Percentiles rank a stretch among this genome's conserved stretches.
phyloP scores from a whole-genome alignment of 75 land plant species.

The Gnetum montanum region DNA sequence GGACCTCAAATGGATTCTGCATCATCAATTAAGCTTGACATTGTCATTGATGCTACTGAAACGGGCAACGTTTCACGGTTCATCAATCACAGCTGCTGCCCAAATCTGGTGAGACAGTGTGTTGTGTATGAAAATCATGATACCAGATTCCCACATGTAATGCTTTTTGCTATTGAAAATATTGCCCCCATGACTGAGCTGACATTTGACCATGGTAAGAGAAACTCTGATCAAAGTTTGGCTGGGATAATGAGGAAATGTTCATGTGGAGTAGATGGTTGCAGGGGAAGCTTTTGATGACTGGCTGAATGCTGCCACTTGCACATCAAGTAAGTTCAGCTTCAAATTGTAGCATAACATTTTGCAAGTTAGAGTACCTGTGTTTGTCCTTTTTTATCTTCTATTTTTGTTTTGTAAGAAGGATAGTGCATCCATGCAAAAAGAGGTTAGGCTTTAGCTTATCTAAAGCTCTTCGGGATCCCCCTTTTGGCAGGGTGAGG shows the following conservation, averaged over 20 bases:
- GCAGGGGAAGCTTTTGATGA: slow-evolving; percentile 44
- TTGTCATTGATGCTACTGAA: slow-evolving; percentile 40
- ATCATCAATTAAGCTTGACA: too few species aligned
- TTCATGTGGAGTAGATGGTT: slow-evolving; percentile 51
- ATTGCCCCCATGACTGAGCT: slow-evolving; percentile 77
- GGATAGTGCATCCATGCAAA: too few species aligned
- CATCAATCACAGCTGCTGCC: slow-evolving; percentile 82
- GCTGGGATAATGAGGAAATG: slow-evolving; percentile 21
- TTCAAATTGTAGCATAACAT: too few species aligned
- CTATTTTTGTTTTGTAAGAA: too few species aligned
- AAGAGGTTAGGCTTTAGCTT: too few species aligned
- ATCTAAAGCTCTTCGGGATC: too few species aligned
- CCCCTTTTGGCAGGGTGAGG: too few species aligned
- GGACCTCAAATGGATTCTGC: not conserved
- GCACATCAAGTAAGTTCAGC: too few species aligned
- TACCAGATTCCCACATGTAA: slow-evolving; percentile 43
- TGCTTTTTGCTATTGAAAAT: slow-evolving; percentile 52
- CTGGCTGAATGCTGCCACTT: too few species aligned
- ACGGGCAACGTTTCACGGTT: slow-evolving; percentile 69
- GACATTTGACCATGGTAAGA: slow-evolving; percentile 34
- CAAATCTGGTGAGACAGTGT: slow-evolving; percentile 57
- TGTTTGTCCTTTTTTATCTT: too few species aligned
- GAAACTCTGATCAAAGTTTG: not conserved
- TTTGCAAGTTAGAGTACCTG: too few species aligned
- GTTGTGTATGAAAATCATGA: slow-evolving; percentile 35